Percentiles rank a stretch among this genome's conserved stretches.
Evolutionary conservation across 257 asterid species (phyloP).

Genomic region (Hygrophila difformis): DNA sequence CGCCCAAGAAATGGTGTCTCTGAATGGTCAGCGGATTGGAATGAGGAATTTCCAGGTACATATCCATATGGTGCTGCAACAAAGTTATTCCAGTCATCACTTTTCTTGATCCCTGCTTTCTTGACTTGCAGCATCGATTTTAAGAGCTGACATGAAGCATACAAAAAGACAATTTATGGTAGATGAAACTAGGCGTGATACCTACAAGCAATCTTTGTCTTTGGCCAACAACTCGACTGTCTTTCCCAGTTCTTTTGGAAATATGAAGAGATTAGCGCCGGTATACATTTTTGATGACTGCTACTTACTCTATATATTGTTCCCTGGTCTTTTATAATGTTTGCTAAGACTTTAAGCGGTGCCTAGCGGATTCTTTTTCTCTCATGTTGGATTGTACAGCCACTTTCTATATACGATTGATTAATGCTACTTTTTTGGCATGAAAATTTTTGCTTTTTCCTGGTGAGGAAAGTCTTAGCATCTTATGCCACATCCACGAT

Average conservation of each 20-base stretch:
- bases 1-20: slow-evolving; percentile 66
- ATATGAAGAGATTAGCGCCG: slow-evolving; percentile 58
- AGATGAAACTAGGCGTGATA: slow-evolving; percentile 80
- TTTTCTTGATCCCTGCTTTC: no score
- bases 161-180: slow-evolving; percentile 66
- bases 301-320: background rate
- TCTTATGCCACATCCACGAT: background rate
- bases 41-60: slow-evolving; percentile 87
- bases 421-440: background rate
- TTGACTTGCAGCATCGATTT: slow-evolving; percentile 58
- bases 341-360: background rate
- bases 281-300: slow-evolving; percentile 31
- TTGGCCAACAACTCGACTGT: slow-evolving; percentile 33
- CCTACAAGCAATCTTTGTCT: slow-evolving; percentile 47
- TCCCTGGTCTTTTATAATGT: no score
- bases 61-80: no score
- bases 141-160: slow-evolving; percentile 90
- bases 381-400: background rate
- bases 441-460: background rate
- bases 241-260: slow-evolving; percentile 35
- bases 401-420: background rate
- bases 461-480: background rate
- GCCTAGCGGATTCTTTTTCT: background rate
- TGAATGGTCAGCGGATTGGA: slow-evolving; percentile 71
- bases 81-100: no score